phyloP scores from a whole-genome alignment of 1,284 basidiomycete genomes.

The Violaceomyces palustris region DNA sequence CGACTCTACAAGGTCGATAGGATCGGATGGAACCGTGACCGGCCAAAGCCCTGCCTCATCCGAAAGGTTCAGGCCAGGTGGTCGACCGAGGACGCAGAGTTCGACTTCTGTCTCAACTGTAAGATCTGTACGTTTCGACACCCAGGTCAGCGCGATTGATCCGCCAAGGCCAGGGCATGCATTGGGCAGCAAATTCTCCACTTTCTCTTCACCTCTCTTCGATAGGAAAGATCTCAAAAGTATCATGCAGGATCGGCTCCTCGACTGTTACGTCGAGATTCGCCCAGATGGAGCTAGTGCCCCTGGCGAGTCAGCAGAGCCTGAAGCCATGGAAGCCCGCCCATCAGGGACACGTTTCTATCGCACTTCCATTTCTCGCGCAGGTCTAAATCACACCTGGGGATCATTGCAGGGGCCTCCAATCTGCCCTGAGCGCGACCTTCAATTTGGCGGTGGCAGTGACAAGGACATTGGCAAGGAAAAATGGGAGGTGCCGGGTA shows the following conservation, averaged over 20 bases:
- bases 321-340: not conserved
- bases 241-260: conserved; percentile 29
- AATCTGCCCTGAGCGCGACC: conserved; percentile 17
- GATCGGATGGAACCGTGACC: conserved; percentile 16
- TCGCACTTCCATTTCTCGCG: conserved; percentile 9
- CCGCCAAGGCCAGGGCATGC: conserved; percentile 4
- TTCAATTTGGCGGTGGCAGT: not conserved
- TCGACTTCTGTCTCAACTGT: conserved; percentile 15
- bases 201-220: conserved; percentile 16
- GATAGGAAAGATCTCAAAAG: conserved; percentile 14
- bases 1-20: conserved; percentile 24
- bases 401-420: conserved; percentile 15
- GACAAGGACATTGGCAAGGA: not conserved
- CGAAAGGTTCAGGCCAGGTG: conserved; percentile 12
- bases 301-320: not conserved
- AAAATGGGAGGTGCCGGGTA: too few species aligned
- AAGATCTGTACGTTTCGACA: conserved; percentile 23
- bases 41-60: too few species aligned
- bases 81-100: conserved; percentile 17
- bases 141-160: conserved; percentile 5
- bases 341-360: conserved; percentile 3
- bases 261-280: conserved; percentile 22
- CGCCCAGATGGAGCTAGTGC: not conserved
- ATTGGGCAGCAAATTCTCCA: conserved; percentile 5
- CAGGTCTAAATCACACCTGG: conserved; percentile 26